Base-by-base conservation (phyloP, 345 rosid species). In the Erysimum cheiranthoides region DNA sequence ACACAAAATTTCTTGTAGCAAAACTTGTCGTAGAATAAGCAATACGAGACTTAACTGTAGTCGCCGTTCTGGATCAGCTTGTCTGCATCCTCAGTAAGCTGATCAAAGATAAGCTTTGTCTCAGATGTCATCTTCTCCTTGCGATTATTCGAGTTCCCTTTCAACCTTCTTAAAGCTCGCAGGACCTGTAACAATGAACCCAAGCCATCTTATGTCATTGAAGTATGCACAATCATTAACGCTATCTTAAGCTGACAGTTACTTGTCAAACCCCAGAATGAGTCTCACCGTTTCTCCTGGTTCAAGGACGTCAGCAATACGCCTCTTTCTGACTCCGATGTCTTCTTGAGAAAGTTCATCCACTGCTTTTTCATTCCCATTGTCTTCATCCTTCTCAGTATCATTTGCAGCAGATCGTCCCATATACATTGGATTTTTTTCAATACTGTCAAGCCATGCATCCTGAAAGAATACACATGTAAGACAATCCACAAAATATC, bases 361-460 rank as follows among this genome's bases (percentile, higher is more conserved):
- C 31, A 11, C 71, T 39, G 73, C 82, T 68, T 78, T 78, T 34
- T 85, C 86, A 43, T 73, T 60, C 54, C 63, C 80, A 67, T 70
- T 73, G 40, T 84, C 85, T 50, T 74, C 78, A 51, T 74, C 75
- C 56, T 54, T 66, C 51, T 75, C 80, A 60, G 79, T 78, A 69
- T 68, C 77, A 36, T 66, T 77, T 10, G 57, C 67, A 30, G 78
- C 68, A 28, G 74, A 79, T 46, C 73, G 78, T 46, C 86, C 89
- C 69, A 83, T 79, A 82, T 81, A 77, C 74, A 82, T 80, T 42
- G 87, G 80, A 78, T 85, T 83, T 32, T 49, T 81, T 42, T 85
- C 96, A 82, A 91, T 74, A 73, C 88, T 88, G 77, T 96, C 99
- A 76, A 96, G 91, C 99, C 99, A 96, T 25, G 99, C 93, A 85